Evolutionary conservation across 2,329 filamentous ascomycete genomes (phyloP).

Genomic region (Xylariaceae sp.): DNA sequence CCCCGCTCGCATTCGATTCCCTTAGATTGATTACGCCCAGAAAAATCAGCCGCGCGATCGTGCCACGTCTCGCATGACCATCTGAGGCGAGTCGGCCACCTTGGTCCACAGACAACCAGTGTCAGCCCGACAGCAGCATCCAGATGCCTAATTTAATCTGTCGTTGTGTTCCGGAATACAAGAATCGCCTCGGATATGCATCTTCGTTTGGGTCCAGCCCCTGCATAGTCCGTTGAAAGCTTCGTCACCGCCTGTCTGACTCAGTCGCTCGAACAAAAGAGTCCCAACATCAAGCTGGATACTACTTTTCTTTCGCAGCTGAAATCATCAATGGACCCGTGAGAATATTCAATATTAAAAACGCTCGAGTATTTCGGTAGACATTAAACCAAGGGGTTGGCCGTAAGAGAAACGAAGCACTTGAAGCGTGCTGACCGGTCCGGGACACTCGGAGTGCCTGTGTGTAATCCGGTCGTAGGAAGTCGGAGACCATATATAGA

Average conservation of each 20-base stretch:
- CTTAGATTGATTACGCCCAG: conserved; percentile 19
- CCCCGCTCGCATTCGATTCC: conserved; percentile 28
- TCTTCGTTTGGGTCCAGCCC: conserved; percentile 24
- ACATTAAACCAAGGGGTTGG: conserved; percentile 37
- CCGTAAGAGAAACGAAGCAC: conserved; percentile 30
- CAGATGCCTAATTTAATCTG: conserved; percentile 22
- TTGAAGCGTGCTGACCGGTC: conserved; percentile 34
- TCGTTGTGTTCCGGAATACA: conserved; percentile 24
- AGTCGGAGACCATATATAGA: conserved; percentile 38
- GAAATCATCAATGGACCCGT: conserved; percentile 40
- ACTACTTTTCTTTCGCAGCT: conserved; percentile 33
- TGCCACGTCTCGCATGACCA: conserved; percentile 25
- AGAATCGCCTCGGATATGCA: conserved; percentile 27
- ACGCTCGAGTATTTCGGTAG: conserved; percentile 40
- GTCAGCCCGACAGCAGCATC: conserved; percentile 29
- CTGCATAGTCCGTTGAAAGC: conserved; percentile 25
- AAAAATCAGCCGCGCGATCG: conserved; percentile 25
- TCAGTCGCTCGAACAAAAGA: conserved; percentile 26
- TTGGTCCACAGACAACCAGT: conserved; percentile 30
- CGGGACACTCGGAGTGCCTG: not conserved
- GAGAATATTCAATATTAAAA: conserved; percentile 30
- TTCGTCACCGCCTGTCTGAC: conserved; percentile 27
- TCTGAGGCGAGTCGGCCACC: conserved; percentile 21
- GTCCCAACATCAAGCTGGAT: conserved; percentile 32
- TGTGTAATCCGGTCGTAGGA: conserved; percentile 26